Base-by-base conservation (phyloP, 78 protist genomes). In the Dictyostelium capitatum region DNA sequence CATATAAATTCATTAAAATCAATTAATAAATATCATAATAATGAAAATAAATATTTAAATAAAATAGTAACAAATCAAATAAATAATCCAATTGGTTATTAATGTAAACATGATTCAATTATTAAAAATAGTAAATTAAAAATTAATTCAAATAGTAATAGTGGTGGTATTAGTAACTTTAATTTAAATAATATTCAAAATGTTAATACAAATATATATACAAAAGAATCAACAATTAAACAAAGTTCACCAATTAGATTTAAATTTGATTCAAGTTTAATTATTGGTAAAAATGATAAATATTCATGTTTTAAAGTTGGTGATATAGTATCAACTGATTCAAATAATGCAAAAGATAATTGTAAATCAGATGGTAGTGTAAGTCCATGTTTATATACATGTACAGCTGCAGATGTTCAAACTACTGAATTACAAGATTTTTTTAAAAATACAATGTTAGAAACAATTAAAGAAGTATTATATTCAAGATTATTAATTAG, bases 61-160 rank as follows among this genome's bases (percentile, higher is more conserved):
- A 59, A 65, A 65, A 23, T 48, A 9, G 8, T 9, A 48, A 48
- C n/a, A 19, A n/a, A 6, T 12, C 32, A 65, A 10, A 12, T 8
- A 12, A 12, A n/a, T 9, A 19, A 59, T 15, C 25, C 25, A 23
- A 23, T 4, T 9, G 69, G 69, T 9, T 65, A 65, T 4, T 2
- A 65, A 30, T 65, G 74, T 65, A 53, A 65, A 65, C 74, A 65
- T 30, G 74, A 65, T 65, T 5, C 19, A 30, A 65, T 65, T 5
- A 30, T 30, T n/a, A 47, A 65, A 30, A 65, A 65, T 0, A 65
- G 25, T 2, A 65, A 65, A 14, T 4, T 51, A 51, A 51, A 51
- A 51, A 12, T 51, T 51, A 51, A 51, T 51, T 51, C 1, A 51
- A 51, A 12, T 37, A 2, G 0, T 23, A n/a, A 8, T n/a, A 20